Conservation (phyloP, 83 land plant species). For the Picea mariana region DNA sequence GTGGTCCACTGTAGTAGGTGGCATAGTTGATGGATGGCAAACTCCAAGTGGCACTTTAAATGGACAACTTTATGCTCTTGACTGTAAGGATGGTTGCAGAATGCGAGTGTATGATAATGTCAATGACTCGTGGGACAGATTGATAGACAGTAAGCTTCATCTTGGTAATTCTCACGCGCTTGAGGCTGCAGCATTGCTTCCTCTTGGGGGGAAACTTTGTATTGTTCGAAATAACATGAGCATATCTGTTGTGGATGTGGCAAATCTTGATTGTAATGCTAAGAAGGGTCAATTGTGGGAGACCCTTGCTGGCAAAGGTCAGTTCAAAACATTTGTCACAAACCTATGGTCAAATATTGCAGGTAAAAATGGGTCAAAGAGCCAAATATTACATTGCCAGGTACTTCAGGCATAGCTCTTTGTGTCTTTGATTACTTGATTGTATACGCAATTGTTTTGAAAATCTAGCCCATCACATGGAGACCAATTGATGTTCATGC, state of each 20-base stretch:
- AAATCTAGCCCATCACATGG: neutral
- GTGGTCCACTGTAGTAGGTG: constrained; percentile 48
- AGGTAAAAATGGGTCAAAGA: constrained; percentile 57
- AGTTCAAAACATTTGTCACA: constrained; percentile 62
- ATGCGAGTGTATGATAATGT: constrained; percentile 42
- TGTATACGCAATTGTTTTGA: neutral
- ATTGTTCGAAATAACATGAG: constrained; percentile 63
- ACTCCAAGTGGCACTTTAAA: constrained; percentile 55
- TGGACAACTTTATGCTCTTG: constrained; percentile 49
- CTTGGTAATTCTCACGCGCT: constrained; percentile 57
- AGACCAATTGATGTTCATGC: neutral
- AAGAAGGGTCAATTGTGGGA: constrained; percentile 62
- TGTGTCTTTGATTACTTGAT: neutral
- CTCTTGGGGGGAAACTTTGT: constrained; percentile 51
- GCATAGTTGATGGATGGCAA: constrained; percentile 67
- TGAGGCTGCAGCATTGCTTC: constrained; percentile 53
- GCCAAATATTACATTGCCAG: constrained; percentile 76
- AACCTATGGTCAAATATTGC: constrained; percentile 73
- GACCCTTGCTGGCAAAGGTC: constrained; percentile 63
- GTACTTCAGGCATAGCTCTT: constrained; percentile 60
- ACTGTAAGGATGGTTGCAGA: constrained; percentile 67
- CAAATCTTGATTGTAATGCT: constrained; percentile 38
- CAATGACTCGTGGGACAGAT: constrained; percentile 54
- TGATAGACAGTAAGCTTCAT: constrained; percentile 57
- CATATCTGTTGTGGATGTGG: constrained; percentile 55